phyloP scores from a whole-genome alignment of 495 filamentous ascomycete species.

The Hapsidospora chrysogenum region DNA sequence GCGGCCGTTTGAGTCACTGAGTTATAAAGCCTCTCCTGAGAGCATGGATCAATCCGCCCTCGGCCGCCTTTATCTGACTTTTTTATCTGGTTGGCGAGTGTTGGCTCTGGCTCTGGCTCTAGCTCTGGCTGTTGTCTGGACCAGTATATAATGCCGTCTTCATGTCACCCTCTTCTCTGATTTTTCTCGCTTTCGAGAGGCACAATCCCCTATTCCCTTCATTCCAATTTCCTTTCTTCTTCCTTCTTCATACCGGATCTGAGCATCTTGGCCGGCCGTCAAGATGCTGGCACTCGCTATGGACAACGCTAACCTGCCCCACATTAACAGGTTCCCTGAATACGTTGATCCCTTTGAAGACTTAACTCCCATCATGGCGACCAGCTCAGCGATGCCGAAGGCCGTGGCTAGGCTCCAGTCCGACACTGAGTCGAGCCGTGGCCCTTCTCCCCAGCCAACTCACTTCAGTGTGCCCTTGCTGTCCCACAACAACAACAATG shows the following conservation, averaged over 20 bases:
- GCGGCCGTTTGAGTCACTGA: too few species aligned
- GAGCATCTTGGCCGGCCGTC: too few species aligned
- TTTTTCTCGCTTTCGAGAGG: constrained; percentile 1
- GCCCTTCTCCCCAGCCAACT: constrained; percentile 82
- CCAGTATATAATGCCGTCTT: too few species aligned
- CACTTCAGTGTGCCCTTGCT: constrained; percentile 65
- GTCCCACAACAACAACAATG: constrained; percentile 35
- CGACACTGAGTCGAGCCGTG: constrained; percentile 14
- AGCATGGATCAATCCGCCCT: too few species aligned
- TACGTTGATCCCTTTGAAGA: constrained; percentile 19
- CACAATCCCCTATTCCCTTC: background rate
- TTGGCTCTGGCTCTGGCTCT: too few species aligned
- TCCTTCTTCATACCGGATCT: constrained; percentile 7
- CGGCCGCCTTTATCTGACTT: too few species aligned
- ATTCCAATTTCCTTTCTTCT: background rate
- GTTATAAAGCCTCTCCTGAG: too few species aligned
- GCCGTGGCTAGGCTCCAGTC: constrained; percentile 14
- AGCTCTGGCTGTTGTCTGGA: too few species aligned
- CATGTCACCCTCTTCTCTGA: background rate
- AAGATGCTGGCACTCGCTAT: too few species aligned
- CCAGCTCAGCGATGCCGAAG: constrained; percentile 12
- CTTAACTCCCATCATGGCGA: constrained; percentile 15
- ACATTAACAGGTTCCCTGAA: constrained; percentile 13
- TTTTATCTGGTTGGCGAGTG: too few species aligned
- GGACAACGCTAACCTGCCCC: constrained; percentile 25